Conservation (phyloP, 306 rosid genomes). For the Ammopiptanthus mongolicus region DNA sequence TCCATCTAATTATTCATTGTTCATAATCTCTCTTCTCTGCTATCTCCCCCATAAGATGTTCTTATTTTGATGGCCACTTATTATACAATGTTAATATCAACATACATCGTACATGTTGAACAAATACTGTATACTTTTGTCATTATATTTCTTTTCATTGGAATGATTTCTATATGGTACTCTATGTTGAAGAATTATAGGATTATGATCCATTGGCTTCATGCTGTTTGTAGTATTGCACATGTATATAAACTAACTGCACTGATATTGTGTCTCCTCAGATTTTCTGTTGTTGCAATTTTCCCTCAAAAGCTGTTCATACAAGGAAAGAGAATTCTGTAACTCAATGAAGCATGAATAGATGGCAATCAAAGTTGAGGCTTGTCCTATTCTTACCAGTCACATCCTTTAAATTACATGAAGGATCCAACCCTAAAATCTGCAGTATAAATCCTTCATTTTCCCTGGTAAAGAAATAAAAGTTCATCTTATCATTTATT, state of each 20-base stretch:
- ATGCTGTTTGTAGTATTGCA: constrained; percentile 1
- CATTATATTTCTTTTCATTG: not conserved
- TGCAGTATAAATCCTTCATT: constrained; percentile 17
- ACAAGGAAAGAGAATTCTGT: constrained; percentile 3
- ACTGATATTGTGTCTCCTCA: constrained; percentile 17
- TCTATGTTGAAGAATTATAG: too few relatives aligned
- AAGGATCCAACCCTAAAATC: constrained; percentile 19
- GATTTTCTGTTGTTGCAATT: constrained; percentile 12
- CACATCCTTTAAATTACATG: constrained; percentile 18
- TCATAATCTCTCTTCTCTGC: not conserved
- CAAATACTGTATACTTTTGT: not conserved
- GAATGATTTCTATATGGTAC: not conserved
- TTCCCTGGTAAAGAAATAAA: constrained; percentile 27
- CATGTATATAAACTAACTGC: not conserved
- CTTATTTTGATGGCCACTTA: not conserved
- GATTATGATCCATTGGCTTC: not conserved
- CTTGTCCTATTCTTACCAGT: constrained; percentile 8
- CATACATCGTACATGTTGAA: not conserved
- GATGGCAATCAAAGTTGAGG: constrained; percentile 32
- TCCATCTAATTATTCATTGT: not conserved
- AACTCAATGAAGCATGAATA: constrained; percentile 29
- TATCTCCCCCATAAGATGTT: not conserved
- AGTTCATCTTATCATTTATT: not conserved
- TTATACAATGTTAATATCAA: not conserved
- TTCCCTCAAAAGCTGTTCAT: constrained; percentile 7